Evolutionary conservation across 1,284 basidiomycete genomes (phyloP).

Genomic region (Naganishia sp.): DNA sequence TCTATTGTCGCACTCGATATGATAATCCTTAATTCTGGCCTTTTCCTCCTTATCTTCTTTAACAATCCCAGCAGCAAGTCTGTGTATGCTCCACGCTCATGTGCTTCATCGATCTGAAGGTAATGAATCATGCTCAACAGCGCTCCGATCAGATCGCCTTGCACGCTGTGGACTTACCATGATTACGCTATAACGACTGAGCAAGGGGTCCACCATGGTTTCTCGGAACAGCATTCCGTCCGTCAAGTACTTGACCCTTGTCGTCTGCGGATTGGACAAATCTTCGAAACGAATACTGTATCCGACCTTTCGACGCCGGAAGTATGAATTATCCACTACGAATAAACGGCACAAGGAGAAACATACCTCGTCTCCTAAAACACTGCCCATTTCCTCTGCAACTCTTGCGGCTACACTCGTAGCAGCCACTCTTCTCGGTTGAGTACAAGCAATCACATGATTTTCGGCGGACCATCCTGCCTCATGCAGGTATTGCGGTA

Average conservation of each 20-base stretch:
- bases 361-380: slow-evolving; percentile 84
- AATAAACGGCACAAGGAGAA: neutral
- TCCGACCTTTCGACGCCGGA: slow-evolving; percentile 68
- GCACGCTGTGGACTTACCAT: slow-evolving; percentile 64
- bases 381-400: slow-evolving; percentile 80
- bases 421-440: slow-evolving; percentile 92
- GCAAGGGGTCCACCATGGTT: slow-evolving; percentile 80
- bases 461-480: slow-evolving; percentile 81
- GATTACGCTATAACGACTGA: slow-evolving; percentile 89
- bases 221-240: slow-evolving; percentile 98
- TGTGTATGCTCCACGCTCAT: slow-evolving; percentile 92
- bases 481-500: slow-evolving; percentile 91
- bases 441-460: slow-evolving; percentile 83
- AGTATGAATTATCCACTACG: neutral
- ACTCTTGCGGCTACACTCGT: slow-evolving; percentile 90
- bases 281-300: slow-evolving; percentile 99
- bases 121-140: neutral
- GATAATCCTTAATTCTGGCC: slow-evolving; percentile 83
- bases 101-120: slow-evolving; percentile 87
- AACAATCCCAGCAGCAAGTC: slow-evolving; percentile 89
- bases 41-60: slow-evolving; percentile 87
- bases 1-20: slow-evolving; percentile 96
- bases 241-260: slow-evolving; percentile 94
- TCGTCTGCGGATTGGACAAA: slow-evolving; percentile 73
- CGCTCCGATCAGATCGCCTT: neutral